These are phyloP conservation scores for Sophora flavescens DNA, from an alignment of 306 rosid genomes.

Conservation along the genomic window DNA sequence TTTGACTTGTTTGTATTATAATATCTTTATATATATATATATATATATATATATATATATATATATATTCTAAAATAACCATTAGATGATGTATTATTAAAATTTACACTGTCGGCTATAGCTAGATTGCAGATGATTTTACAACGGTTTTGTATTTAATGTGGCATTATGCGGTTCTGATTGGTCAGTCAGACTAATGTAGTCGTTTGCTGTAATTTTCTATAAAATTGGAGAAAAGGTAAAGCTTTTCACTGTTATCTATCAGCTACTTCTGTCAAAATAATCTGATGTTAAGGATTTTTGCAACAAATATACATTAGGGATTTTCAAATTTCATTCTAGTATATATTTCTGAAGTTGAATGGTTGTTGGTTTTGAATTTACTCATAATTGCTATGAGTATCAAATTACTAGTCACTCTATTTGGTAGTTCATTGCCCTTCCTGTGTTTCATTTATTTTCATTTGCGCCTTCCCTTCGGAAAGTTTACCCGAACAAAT, in stretches of 20 bases:
- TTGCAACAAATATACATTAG: neutral
- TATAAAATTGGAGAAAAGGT: constrained; percentile 1
- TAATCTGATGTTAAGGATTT: neutral
- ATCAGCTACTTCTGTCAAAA: neutral
- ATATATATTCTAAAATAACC: neutral
- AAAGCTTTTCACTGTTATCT: neutral
- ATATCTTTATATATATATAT: neutral
- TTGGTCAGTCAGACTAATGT: neutral
- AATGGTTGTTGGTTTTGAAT: neutral
- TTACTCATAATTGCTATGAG: neutral
- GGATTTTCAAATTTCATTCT: neutral
- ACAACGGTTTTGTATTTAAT: neutral
- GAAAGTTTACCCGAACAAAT: neutral
- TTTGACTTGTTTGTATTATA: neutral
- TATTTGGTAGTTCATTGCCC: neutral
- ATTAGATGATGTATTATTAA: neutral
- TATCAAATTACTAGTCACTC: neutral
- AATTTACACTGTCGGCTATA: neutral
- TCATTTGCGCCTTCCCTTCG: neutral
- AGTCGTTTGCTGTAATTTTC: constrained; percentile 8
- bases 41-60: too few species aligned
- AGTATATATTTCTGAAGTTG: constrained; percentile 4
- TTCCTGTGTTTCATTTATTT: neutral
- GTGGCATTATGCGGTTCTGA: neutral
- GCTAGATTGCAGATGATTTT: constrained; percentile 1